phyloP scores from a whole-genome alignment of 768 basidiomycete species.

The Kwoniella sp. region DNA sequence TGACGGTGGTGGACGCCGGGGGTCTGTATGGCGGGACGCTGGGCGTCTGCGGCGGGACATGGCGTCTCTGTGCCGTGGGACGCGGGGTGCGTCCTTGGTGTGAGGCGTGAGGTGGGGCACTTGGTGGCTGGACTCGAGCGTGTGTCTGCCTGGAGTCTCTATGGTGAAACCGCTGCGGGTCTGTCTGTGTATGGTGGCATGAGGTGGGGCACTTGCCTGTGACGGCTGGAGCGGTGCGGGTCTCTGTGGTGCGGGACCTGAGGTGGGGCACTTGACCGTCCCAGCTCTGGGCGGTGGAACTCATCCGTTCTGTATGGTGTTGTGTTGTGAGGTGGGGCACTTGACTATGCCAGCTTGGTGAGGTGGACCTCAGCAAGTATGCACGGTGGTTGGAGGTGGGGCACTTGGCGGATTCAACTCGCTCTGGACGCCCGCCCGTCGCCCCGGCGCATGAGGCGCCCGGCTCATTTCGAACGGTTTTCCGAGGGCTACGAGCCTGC shows the following conservation, averaged over 20 bases:
- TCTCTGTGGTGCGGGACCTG: background rate
- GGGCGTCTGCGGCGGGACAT: conserved; percentile 35
- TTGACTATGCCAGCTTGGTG: background rate
- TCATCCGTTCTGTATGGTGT: no score
- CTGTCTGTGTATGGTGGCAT: background rate
- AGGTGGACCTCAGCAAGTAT: no score
- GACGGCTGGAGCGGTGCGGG: no score
- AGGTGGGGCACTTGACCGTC: no score
- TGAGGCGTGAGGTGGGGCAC: background rate
- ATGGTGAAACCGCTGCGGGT: background rate
- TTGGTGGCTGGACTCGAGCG: conserved; percentile 51
- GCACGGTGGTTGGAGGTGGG: no score
- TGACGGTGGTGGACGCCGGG: background rate
- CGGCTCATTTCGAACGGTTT: conserved; percentile 9
- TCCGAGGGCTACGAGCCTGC: background rate
- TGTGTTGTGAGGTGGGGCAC: background rate
- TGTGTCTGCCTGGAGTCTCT: background rate
- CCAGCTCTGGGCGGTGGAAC: no score
- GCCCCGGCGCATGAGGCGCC: conserved; percentile 2
- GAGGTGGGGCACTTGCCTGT: background rate
- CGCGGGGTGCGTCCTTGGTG: no score
- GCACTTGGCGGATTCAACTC: no score
- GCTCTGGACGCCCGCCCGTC: background rate
- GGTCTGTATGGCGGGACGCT: background rate
- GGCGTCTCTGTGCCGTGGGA: no score